Evolutionary conservation across 257 asterid species (phyloP), one percentile per base, ranked within the genome.

Genomic region (Solanum tarapatanum): DNA sequence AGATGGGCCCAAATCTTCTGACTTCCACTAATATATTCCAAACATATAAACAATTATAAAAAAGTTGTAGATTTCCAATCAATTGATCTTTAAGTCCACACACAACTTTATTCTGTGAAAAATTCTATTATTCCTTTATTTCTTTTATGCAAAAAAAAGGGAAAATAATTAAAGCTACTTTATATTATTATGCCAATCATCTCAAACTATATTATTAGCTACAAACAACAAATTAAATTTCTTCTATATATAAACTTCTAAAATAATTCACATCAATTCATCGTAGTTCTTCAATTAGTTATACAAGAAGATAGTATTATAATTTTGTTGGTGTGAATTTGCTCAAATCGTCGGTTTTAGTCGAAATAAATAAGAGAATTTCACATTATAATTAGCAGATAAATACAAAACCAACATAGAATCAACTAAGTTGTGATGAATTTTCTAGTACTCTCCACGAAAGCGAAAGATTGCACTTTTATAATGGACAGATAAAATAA

Each of bases 1-100:
- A 30, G 23, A 19, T 17, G 62, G 90, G 90, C 89, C 87, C 91
- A 91, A 91, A 90, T 69, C 91, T 89, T 91, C 94, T 93, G 92
- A 93, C 93, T 92, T 92, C 96, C 97, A 94, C 97, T 92, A 92
- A 91, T 92, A 95, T 93, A 94, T 94, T 94, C 93, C 93, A 88
- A 55, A 92, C n/a, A 77, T 24, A 93, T 94, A 90, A 92, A 92
- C 93, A 94, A 94, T 88, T 91, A 51, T 51, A 77, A 89, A 91
- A 91, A 93, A 93, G 94, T 89, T 92, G 70, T 60, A 92, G 90
- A 91, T 90, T 92, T 90, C 89, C 92, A 89, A 92, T 94, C 96
- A 93, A 92, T 89, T 91, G 70, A 70, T 85, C 64, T 75, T 66
- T 45, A 21, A 74, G 11, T 75, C 82, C 55, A 39, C 35, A 37